Evolutionary conservation across 2,329 filamentous ascomycete genomes (phyloP), one percentile per base, ranked within the genome.

Genomic region (Endocalyx cinctus): DNA sequence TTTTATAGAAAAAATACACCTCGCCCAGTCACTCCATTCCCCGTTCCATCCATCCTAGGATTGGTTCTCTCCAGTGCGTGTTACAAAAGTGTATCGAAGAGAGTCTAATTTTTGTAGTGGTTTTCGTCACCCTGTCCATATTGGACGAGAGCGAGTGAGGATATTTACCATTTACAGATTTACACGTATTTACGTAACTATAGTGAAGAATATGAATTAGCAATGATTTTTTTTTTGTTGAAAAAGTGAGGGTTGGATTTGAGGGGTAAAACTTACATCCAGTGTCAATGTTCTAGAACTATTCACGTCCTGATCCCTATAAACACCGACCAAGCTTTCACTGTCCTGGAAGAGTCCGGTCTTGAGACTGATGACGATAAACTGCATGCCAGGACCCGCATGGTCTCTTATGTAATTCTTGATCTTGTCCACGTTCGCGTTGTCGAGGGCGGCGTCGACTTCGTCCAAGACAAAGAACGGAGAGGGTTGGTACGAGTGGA

Each of bases 381-480:
- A 98, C 60, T 98, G 92, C 88, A 97, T 97, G 11, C 94, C 94
- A 2, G 92, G 92, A 1, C 87, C 87, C 1, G 89, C 86, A 62
- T 98, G 89, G 54, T 94, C 87, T 23, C 84, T 79, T 42, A 98
- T 94, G 55, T 98, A 98, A 60, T 92, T 92, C 45, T 90, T 92
- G 61, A 98, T 89, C 58, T 94, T 88, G 48, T 87, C 83, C 6
- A 97, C 92, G 51, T 98, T 98, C 40, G 90, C 88, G 54, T 96
- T 95, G 58, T 98, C 92, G n/a, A 98, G 75, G 25, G 92, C 94
- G 8, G 92, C 94, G 57, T 98, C 92, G 11, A 98, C 90, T 64
- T 98, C 92, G 57, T 98, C 92, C 6, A 98, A 78, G 20, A 98
- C 92, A 59, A 98, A 98, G 69, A 98, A 98, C 0, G 94, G 92